Evolutionary conservation across 768 basidiomycete species (phyloP).

Genomic region (Tylopilus cervinicoccineus): DNA sequence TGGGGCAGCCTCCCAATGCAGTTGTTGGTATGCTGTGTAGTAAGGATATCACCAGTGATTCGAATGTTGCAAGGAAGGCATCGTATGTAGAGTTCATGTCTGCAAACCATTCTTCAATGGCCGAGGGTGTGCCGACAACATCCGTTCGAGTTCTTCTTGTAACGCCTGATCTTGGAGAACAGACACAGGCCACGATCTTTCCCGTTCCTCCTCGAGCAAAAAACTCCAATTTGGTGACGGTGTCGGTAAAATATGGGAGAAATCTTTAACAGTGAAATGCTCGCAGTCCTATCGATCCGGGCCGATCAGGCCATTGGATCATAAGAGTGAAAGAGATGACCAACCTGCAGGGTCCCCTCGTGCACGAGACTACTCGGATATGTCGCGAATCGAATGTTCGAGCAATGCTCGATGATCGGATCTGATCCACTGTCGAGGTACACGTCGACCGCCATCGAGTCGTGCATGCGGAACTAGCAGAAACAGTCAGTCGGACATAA

Average conservation of each 20-base stretch:
- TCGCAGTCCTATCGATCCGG: slow-evolving; percentile 29
- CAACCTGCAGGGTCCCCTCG: slow-evolving; percentile 8
- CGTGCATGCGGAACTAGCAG: slow-evolving; percentile 82
- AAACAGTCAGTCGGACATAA: not conserved
- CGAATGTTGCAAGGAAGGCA: too few relatives aligned
- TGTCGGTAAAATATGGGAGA: slow-evolving; percentile 74
- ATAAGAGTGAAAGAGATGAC: slow-evolving; percentile 1
- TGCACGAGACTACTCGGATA: slow-evolving; percentile 47
- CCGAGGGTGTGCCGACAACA: slow-evolving; percentile 10
- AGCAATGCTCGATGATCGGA: slow-evolving; percentile 79
- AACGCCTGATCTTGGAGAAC: slow-evolving; percentile 15
- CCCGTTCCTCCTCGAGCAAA: slow-evolving; percentile 12
- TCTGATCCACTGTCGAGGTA: slow-evolving; percentile 65
- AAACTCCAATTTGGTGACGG: slow-evolving; percentile 73
- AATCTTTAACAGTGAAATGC: slow-evolving; percentile 66
- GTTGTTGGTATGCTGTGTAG: not conserved
- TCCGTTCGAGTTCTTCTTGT: slow-evolving; percentile 14
- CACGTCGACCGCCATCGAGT: slow-evolving; percentile 58
- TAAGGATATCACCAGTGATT: too few relatives aligned
- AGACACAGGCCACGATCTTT: slow-evolving; percentile 22
- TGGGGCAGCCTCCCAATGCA: not conserved
- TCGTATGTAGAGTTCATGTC: not conserved
- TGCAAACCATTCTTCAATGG: not conserved
- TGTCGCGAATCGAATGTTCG: slow-evolving; percentile 52
- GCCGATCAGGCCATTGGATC: not conserved